phyloP scores from a whole-genome alignment of 306 rosid genomes.

The Senna siamea region DNA sequence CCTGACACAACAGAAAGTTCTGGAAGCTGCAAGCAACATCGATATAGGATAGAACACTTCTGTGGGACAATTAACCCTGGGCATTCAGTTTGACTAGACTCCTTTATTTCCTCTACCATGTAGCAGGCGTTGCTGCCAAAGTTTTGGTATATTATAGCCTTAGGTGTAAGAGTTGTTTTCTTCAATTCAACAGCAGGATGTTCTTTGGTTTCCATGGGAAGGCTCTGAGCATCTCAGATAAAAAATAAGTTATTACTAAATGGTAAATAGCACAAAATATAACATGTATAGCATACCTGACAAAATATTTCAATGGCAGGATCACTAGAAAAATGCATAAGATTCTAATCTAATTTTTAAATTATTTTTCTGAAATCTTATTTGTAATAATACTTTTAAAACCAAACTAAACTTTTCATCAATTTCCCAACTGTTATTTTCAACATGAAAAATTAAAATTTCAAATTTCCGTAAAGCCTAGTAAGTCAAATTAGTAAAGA shows the following conservation, averaged over 20 bases:
- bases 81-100: constrained; percentile 63
- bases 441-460: neutral
- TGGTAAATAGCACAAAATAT: constrained; percentile 22
- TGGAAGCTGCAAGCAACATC: constrained; percentile 86
- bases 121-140: constrained; percentile 68
- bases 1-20: constrained; percentile 70
- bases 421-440: neutral
- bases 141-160: constrained; percentile 71
- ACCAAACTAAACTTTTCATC: neutral
- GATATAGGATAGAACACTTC: constrained; percentile 66
- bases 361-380: neutral
- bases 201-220: constrained; percentile 60
- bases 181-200: constrained; percentile 31
- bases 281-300: neutral
- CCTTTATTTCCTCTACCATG: constrained; percentile 72
- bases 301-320: neutral
- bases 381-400: neutral
- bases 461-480: neutral
- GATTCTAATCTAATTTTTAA: constrained; percentile 7
- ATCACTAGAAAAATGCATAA: neutral
- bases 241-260: neutral
- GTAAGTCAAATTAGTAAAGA: constrained; percentile 22
- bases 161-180: constrained; percentile 60
- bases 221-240: constrained; percentile 30
- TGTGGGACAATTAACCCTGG: constrained; percentile 71